phyloP scores from a whole-genome alignment of 2,329 filamentous ascomycete genomes.

The Cladosporium sphaerospermum region DNA sequence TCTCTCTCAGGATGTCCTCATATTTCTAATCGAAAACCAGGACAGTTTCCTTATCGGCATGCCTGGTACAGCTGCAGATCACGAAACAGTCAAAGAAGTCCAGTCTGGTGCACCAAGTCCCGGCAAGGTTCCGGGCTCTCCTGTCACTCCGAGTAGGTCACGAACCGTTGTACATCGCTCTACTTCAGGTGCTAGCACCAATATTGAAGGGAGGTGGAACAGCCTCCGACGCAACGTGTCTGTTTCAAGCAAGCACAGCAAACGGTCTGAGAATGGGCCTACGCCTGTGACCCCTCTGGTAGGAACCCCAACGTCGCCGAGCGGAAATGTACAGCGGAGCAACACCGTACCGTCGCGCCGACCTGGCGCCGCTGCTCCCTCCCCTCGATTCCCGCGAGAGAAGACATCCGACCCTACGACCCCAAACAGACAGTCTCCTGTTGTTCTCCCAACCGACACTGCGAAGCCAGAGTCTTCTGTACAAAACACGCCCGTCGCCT shows the following conservation, averaged over 20 bases:
- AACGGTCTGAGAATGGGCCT: conserved; percentile 63
- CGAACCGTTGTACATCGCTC: conserved; percentile 63
- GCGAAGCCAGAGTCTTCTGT: conserved; percentile 24
- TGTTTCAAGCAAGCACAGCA: conserved; percentile 81
- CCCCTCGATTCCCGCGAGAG: conserved; percentile 55
- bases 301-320: conserved; percentile 22
- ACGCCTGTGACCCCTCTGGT: conserved; percentile 58
- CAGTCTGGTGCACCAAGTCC: conserved; percentile 60
- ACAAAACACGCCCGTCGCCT: conserved; percentile 24
- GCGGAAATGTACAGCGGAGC: conserved; percentile 62
- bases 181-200: conserved; percentile 80
- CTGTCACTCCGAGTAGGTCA: conserved; percentile 38
- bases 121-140: conserved; percentile 35
- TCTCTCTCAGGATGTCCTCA: conserved; percentile 91
- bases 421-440: conserved; percentile 29
- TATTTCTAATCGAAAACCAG: conserved; percentile 97
- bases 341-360: conserved; percentile 92
- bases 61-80: conserved; percentile 97
- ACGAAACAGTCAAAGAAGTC: conserved; percentile 61
- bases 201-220: conserved; percentile 77
- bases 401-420: conserved; percentile 50
- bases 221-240: conserved; percentile 82
- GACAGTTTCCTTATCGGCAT: conserved; percentile 98
- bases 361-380: conserved; percentile 55
- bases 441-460: conserved; percentile 16